Conservation (phyloP, 257 asterid genomes). For the Ballota nigra region DNA sequence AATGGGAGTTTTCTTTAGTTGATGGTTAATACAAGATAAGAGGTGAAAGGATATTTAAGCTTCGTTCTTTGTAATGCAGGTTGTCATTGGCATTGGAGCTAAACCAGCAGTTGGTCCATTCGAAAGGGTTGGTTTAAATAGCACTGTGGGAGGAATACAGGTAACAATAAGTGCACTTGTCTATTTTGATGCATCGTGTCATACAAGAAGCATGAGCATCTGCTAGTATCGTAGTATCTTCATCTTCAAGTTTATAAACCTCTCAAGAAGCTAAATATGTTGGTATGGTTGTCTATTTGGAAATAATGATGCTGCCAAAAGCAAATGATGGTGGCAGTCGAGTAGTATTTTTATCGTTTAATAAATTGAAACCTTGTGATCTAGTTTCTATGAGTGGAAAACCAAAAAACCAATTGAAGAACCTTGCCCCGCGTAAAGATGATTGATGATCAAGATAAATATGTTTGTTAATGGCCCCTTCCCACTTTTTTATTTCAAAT, state of each 20-base stretch:
- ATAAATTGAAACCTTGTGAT: neutral
- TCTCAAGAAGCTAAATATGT: neutral
- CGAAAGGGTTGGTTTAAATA: slow-evolving; percentile 67
- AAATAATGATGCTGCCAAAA: neutral
- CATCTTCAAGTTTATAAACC: neutral
- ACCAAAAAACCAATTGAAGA: neutral
- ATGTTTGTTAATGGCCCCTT: no score
- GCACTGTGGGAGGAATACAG: slow-evolving; percentile 85
- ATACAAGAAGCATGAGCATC: slow-evolving; percentile 9
- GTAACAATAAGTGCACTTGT: slow-evolving; percentile 28
- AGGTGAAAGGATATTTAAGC: slow-evolving; percentile 13
- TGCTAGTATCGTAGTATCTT: slow-evolving; percentile 3
- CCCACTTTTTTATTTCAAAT: no score
- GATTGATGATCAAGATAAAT: no score
- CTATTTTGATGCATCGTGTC: neutral
- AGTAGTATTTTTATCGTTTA: neutral
- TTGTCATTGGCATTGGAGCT: slow-evolving; percentile 90
- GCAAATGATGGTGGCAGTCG: neutral
- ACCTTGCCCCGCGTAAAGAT: neutral
- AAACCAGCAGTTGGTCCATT: slow-evolving; percentile 85
- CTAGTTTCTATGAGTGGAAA: neutral
- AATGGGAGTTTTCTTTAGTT: neutral
- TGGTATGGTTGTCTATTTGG: neutral
- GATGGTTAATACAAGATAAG: slow-evolving; percentile 8
- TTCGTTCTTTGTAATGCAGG: slow-evolving; percentile 46